A percentile compares a stretch with the other conserved stretches of the same genome.
Evolutionary conservation across 176 grass and related monocot species (phyloP).

Genomic region (Melocanna baccifera): DNA sequence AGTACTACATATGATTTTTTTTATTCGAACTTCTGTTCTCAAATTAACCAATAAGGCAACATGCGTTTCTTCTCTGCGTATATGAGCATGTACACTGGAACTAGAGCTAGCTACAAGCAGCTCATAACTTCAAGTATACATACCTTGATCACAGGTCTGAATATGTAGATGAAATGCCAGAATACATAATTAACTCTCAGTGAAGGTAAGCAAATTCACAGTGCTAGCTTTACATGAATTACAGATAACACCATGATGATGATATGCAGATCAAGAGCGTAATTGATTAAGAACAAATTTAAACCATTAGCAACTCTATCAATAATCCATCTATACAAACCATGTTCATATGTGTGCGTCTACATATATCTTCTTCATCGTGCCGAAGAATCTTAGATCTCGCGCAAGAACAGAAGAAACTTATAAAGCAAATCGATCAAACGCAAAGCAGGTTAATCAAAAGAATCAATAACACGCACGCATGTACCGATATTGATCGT

Average conservation of each 20-base stretch:
- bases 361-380: neutral
- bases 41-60: neutral
- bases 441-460: neutral
- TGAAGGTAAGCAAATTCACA: neutral
- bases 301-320: neutral
- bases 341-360: neutral
- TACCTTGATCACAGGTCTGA: neutral
- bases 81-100: too few relatives aligned
- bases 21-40: too few relatives aligned
- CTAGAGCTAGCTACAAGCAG: too few relatives aligned
- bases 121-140: too few relatives aligned
- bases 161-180: neutral
- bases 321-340: neutral
- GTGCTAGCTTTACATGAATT: neutral
- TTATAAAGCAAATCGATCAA: neutral
- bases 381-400: slow-evolving; percentile 10
- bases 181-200: neutral
- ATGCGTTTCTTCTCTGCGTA: neutral
- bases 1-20: neutral
- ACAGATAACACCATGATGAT: neutral
- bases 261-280: neutral
- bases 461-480: neutral
- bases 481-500: neutral
- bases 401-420: neutral
- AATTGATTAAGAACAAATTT: neutral